These are phyloP conservation scores for Inga laurina DNA, from an alignment of 306 rosid species.

Conservation along the genomic window DNA sequence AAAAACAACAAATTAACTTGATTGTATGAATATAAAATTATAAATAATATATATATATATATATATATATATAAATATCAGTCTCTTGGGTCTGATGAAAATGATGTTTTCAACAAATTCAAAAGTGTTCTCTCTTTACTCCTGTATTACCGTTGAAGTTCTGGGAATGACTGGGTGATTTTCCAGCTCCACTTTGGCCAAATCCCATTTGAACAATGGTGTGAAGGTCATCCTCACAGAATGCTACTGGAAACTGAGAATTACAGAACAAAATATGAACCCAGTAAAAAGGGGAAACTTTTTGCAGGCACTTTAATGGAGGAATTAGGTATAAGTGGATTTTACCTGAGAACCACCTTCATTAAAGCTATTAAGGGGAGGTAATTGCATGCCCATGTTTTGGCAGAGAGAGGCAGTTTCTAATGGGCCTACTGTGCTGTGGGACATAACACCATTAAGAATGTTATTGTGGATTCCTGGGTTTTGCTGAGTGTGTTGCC, in stretches of 20 bases:
- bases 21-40: no score
- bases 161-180: slow-evolving; percentile 51
- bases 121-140: slow-evolving; percentile 3
- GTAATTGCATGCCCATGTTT: slow-evolving; percentile 62
- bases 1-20: background rate
- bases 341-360: slow-evolving; percentile 65
- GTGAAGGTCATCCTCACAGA: slow-evolving; percentile 82
- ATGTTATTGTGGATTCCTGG: slow-evolving; percentile 50
- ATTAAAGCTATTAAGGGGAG: slow-evolving; percentile 46
- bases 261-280: background rate
- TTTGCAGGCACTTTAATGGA: background rate
- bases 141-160: slow-evolving; percentile 62
- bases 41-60: background rate
- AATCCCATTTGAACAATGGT: slow-evolving; percentile 90
- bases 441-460: slow-evolving; percentile 52
- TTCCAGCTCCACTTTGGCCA: slow-evolving; percentile 59
- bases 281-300: background rate
- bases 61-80: background rate
- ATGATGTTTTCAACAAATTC: slow-evolving; percentile 25
- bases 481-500: slow-evolving; percentile 50
- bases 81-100: slow-evolving; percentile 33
- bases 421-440: slow-evolving; percentile 62
- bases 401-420: slow-evolving; percentile 59
- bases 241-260: slow-evolving; percentile 59
- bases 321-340: background rate